These are phyloP conservation scores for Roridomyces roridus DNA, from an alignment of 768 basidiomycete species.

Conservation along the genomic window DNA sequence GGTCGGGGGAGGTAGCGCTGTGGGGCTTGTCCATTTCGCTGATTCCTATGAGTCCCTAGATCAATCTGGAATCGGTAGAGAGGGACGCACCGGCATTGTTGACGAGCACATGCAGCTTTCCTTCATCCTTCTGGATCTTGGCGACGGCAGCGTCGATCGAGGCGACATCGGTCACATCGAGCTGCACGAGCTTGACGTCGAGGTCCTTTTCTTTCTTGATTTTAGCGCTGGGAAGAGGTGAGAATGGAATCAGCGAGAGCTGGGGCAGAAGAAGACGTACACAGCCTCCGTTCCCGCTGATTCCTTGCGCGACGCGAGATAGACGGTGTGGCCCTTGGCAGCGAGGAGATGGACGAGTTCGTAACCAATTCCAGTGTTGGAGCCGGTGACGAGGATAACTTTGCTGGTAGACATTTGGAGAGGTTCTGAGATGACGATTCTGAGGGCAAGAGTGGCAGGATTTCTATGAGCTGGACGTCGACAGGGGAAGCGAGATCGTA, in stretches of 20 bases:
- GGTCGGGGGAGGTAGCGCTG: conserved; percentile 40
- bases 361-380: conserved; percentile 52
- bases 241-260: background rate
- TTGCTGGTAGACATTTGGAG: conserved; percentile 20
- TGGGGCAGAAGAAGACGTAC: conserved; percentile 31
- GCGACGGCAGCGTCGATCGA: conserved; percentile 42
- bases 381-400: conserved; percentile 46
- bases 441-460: too few relatives aligned
- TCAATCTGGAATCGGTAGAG: too few relatives aligned
- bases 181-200: conserved; percentile 37
- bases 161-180: conserved; percentile 46
- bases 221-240: conserved; percentile 28
- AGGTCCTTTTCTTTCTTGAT: conserved; percentile 34
- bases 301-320: conserved; percentile 46
- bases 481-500: too few relatives aligned
- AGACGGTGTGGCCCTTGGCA: conserved; percentile 47
- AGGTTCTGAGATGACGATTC: too few relatives aligned
- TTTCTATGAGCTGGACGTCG: too few relatives aligned
- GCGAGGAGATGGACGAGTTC: conserved; percentile 50
- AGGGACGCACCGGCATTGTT: conserved; percentile 46
- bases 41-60: conserved; percentile 37
- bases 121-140: conserved; percentile 43
- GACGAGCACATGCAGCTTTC: conserved; percentile 50
- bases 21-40: conserved; percentile 37
- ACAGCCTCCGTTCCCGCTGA: conserved; percentile 46